Base-by-base conservation (phyloP, 495 filamentous ascomycete genomes). In the Collariella sp. region DNA sequence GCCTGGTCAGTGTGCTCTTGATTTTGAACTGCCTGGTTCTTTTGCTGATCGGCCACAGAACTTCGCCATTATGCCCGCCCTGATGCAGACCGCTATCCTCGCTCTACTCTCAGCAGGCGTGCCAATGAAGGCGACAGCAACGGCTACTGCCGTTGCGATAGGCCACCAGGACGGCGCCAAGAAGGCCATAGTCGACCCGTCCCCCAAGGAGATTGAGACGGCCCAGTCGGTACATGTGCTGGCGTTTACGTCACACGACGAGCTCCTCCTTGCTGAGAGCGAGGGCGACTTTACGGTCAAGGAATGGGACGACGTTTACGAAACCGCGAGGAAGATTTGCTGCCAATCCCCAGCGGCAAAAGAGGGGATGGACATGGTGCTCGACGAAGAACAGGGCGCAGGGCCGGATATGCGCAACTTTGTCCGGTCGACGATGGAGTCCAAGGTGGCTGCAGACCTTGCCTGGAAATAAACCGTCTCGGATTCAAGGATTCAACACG, bases 231-330 rank as follows among this genome's bases (percentile, higher is more conserved):
- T 88, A 24, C 88, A 94, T 62, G 86, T 86, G 22, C 69, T 96
- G 29, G 84, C 82, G 3, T 91, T 90, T 60, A 86, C 85, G 23
- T 85, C 82, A 7, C 80, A 83, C 46, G 80, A 83, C 16, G 85
- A 89, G 48, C 67, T 95, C 29, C 68, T 95, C 16, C 67, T 95
- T 39, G 83, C 79, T 33, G 86, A 95, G 65, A 94, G 89, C 63
- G 81, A 91, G 61, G 91, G 91, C 0, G 68, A 71, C 29, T 97
- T 96, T 60, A 80, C 79, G 19, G 75, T 87, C 53, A 79, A 85
- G 35, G 83, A 80, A 34, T 96, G 91, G 89, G 83, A 91, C 47
- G 70, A 74, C 18, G 80, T 85, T 5, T 82, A 80, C 63, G 75
- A 85, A 60, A 72, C 73, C 45, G 89, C 85, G 29, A 72, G 80